Conservation (phyloP, 192 early-diverging fungal species). For the Entrophospora sp. region DNA sequence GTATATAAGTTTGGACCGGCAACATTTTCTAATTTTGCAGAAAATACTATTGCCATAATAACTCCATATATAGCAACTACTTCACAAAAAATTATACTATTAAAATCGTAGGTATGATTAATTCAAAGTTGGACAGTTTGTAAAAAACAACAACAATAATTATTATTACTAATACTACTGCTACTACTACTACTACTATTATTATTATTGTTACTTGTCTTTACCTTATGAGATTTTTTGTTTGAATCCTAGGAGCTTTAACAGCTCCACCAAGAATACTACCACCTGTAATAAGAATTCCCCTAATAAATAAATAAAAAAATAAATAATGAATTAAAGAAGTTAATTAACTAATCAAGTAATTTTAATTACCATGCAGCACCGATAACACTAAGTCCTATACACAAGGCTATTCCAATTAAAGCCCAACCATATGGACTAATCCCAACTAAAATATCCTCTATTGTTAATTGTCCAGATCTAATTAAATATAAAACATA, state of each 20-base stretch:
- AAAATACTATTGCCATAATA: slow-evolving; percentile 97
- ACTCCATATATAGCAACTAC: slow-evolving; percentile 99
- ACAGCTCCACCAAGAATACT: slow-evolving; percentile 85
- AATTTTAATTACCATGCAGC: slow-evolving; percentile 70
- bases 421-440: slow-evolving; percentile 87
- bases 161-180: no score
- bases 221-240: slow-evolving; percentile 92
- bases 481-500: no score
- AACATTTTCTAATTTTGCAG: slow-evolving; percentile 67
- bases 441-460: no score
- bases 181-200: neutral
- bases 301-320: slow-evolving; percentile 45
- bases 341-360: neutral
- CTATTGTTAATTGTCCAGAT: no score
- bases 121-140: neutral
- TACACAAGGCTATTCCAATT: slow-evolving; percentile 74
- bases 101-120: neutral
- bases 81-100: slow-evolving; percentile 96
- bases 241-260: slow-evolving; percentile 82
- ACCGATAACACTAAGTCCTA: slow-evolving; percentile 83
- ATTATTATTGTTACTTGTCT: neutral
- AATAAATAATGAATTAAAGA: neutral
- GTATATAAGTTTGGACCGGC: slow-evolving; percentile 36
- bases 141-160: neutral
- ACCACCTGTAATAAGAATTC: slow-evolving; percentile 90